Evolutionary conservation across 768 basidiomycete species (phyloP).

Genomic region (Neoboletus subvelutipes): DNA sequence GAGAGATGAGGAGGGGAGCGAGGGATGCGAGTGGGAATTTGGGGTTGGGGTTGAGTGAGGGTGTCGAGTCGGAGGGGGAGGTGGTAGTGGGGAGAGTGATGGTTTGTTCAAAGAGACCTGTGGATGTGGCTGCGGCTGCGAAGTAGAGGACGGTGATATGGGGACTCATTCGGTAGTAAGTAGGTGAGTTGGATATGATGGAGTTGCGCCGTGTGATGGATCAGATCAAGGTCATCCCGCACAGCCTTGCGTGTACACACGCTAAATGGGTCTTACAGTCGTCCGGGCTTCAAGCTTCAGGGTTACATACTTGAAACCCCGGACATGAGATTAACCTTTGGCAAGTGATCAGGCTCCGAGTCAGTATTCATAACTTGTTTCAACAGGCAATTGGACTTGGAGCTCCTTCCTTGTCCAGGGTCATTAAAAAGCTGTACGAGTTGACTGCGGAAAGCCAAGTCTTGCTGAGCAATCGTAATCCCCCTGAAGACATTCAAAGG

Average conservation of each 20-base stretch:
- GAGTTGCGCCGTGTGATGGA: neutral
- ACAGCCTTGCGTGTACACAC: neutral
- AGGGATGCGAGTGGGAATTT: constrained; percentile 50
- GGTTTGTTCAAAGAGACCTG: constrained; percentile 53
- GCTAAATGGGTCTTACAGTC: neutral
- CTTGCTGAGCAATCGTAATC: neutral
- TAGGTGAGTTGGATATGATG: no score
- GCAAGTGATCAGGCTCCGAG: neutral
- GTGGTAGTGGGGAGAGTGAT: constrained; percentile 46
- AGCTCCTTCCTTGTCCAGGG: neutral
- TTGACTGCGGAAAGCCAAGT: constrained; percentile 4
- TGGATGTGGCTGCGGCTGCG: constrained; percentile 67
- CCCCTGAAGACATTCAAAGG: neutral
- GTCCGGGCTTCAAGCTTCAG: no score
- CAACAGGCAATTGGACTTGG: neutral
- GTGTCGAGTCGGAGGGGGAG: constrained; percentile 4
- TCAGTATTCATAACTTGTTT: neutral
- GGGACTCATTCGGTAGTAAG: neutral
- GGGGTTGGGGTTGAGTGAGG: neutral
- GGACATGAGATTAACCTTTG: neutral
- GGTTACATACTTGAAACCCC: neutral
- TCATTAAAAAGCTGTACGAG: neutral
- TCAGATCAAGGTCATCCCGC: neutral
- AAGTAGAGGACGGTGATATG: constrained; percentile 51
- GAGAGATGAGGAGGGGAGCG: constrained; percentile 48